A percentile compares a stretch with the other conserved stretches of the same genome.
Evolutionary conservation across 2,329 filamentous ascomycete species (phyloP).

Genomic region (Talaromyces sp.): DNA sequence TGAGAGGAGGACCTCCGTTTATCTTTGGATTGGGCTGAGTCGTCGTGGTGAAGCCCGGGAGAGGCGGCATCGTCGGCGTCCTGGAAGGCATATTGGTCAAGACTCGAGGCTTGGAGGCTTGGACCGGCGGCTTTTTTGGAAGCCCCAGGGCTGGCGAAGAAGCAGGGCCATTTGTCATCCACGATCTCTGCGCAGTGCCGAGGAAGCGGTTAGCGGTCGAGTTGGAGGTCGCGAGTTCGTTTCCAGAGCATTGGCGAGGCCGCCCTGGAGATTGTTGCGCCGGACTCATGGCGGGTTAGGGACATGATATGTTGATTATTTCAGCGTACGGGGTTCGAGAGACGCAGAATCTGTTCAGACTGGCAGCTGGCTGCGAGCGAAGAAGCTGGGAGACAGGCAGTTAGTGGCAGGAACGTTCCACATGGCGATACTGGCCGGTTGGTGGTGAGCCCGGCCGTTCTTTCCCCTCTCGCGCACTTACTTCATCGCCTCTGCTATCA

Average conservation of each 20-base stretch:
- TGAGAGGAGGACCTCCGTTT: background rate
- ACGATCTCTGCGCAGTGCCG: constrained; percentile 31
- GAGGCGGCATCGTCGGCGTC: background rate
- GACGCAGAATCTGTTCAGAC: background rate
- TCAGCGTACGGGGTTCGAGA: background rate
- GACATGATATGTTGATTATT: constrained; percentile 9
- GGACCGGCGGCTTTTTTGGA: background rate
- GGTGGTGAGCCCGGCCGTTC: constrained; percentile 1
- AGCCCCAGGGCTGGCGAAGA: background rate
- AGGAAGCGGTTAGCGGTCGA: constrained; percentile 37
- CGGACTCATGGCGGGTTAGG: constrained; percentile 10
- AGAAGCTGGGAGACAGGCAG: background rate
- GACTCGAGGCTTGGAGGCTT: background rate
- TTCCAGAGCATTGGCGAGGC: constrained; percentile 12
- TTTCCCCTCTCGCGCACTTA: background rate
- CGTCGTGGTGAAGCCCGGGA: background rate
- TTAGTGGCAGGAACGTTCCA: background rate
- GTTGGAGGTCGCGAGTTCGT: constrained; percentile 28
- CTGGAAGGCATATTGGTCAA: background rate
- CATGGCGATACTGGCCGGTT: background rate
- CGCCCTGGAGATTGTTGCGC: constrained; percentile 11
- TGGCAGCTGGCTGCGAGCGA: background rate
- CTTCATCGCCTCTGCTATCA: background rate
- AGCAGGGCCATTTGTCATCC: constrained; percentile 24
- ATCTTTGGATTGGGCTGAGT: background rate